These are phyloP conservation scores for Naganishia antarctica DNA, from an alignment of 768 basidiomycete species.

Conservation along the genomic window DNA sequence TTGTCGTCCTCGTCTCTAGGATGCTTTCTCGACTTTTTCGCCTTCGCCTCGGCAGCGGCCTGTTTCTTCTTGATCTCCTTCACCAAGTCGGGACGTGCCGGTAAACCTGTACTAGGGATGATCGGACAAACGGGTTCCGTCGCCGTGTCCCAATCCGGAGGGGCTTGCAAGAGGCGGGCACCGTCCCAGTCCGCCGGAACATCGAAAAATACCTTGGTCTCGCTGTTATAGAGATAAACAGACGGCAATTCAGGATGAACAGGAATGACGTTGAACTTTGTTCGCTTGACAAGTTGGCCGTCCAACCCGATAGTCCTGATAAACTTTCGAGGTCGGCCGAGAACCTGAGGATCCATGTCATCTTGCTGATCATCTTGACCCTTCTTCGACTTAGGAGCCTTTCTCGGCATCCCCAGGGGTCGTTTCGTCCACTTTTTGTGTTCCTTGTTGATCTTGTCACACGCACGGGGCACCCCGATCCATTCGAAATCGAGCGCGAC, in stretches of 20 bases:
- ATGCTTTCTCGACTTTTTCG: slow-evolving; percentile 22
- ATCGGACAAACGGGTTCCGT: slow-evolving; percentile 1
- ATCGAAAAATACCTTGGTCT: slow-evolving; percentile 33
- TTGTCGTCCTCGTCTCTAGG: neutral
- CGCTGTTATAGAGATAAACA: slow-evolving; percentile 33
- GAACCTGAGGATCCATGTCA: neutral
- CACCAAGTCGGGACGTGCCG: neutral
- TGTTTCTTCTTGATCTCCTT: slow-evolving; percentile 6
- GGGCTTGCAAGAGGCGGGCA: slow-evolving; percentile 31
- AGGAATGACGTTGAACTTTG: slow-evolving; percentile 34
- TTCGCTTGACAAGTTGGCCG: slow-evolving; percentile 41
- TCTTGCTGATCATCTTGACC: neutral
- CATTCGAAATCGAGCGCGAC: slow-evolving; percentile 54
- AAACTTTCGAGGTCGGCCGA: slow-evolving; percentile 45
- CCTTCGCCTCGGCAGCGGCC: neutral
- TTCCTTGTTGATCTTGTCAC: slow-evolving; percentile 51
- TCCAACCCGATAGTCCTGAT: slow-evolving; percentile 44
- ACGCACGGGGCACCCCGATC: slow-evolving; percentile 58
- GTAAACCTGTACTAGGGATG: slow-evolving; percentile 6
- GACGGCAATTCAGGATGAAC: slow-evolving; percentile 33
- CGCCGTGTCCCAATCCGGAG: slow-evolving; percentile 33
- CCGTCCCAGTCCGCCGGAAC: slow-evolving; percentile 36
- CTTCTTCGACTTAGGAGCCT: neutral
- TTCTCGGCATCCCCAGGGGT: neutral
- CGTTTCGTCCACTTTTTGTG: slow-evolving; percentile 50